Percentiles rank a stretch among this genome's conserved stretches.
phyloP scores from a whole-genome alignment of 2,329 filamentous ascomycete species.

The Aspergillus hiratsukae region DNA sequence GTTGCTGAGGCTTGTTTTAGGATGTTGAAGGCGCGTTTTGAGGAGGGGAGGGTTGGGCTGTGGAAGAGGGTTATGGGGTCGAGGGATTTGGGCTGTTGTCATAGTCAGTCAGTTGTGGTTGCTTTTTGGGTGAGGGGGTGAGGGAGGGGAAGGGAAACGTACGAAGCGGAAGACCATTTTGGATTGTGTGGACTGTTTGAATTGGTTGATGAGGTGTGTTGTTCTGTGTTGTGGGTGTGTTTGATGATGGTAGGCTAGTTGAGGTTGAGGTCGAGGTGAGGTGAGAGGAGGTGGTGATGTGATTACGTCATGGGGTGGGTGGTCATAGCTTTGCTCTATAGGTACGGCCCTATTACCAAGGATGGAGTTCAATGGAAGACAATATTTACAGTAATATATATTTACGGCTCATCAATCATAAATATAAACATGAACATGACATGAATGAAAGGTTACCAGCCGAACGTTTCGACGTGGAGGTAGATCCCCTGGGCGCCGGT shows the following conservation, averaged over 20 bases:
- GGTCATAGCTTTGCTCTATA: background rate
- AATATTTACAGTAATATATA: background rate
- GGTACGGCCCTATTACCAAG: too few species aligned
- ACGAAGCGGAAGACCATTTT: conserved; percentile 24
- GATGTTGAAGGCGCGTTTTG: conserved; percentile 66
- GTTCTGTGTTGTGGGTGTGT: background rate
- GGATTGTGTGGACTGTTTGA: background rate
- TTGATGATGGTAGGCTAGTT: background rate
- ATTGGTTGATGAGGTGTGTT: background rate
- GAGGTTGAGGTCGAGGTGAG: background rate
- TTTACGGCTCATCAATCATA: background rate
- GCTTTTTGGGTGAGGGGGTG: background rate
- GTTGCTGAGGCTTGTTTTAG: conserved; percentile 76
- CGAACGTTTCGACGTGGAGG: conserved; percentile 57
- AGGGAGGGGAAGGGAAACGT: conserved; percentile 1
- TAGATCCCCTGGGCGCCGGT: conserved; percentile 62
- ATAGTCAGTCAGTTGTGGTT: background rate
- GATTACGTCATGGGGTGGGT: background rate
- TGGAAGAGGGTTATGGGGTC: conserved; percentile 97
- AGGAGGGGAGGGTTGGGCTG: conserved; percentile 69
- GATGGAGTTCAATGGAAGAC: background rate
- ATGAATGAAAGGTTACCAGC: conserved; percentile 27
- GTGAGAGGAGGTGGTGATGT: background rate
- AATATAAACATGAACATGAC: too few species aligned
- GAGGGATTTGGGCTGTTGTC: conserved; percentile 64